Base-by-base conservation (phyloP, 257 asterid species). In the Petunia axillaris region DNA sequence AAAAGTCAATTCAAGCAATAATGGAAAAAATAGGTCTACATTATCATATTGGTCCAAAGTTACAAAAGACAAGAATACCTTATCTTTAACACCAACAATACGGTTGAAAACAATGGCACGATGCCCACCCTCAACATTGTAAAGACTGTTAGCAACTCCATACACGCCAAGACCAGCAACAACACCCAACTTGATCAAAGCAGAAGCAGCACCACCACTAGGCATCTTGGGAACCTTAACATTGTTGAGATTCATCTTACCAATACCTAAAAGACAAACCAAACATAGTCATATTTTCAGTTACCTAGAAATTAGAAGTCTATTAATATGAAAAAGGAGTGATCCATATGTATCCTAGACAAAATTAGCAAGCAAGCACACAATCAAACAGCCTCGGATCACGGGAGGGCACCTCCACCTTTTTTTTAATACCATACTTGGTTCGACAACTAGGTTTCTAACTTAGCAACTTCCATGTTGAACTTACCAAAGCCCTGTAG, bases 101-200 rank as follows among this genome's bases (percentile, higher is more conserved):
- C 97, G 98, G 82, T 93, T 93, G 91, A 92, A 93, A 81, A 93
- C 96, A 84, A 93, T 89, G 73, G 98, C 98, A 14, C 98, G 91
- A 80, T 93, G 97, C 54, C 98, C 98, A 79, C 98, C 98, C 62
- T 93, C 98, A 58, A 93, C 98, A 85, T 91, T 93, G 93, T 93
- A 93, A 81, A 93, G 95, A 84, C 97, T 92, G 89, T 92, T 92
- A 60, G 90, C 37, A 76, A 89, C 80, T 84, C 95, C 98, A 64
- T 92, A 92, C 1, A 94, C 39, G 41, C 96, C 93, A 55, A 92
- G 82, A 71, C 96, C 95, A 40, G 93, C 97, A 76, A 90, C 73
- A 70, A 89, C 10, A 53, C 95, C 97, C 78, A 92, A 15, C 77
- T 90, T 87, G 85, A 91, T 77, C 64, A 94, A 60, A 64, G 91